Evolutionary conservation across 495 filamentous ascomycete genomes (phyloP).

Genomic region (Neurospora tetraspora): DNA sequence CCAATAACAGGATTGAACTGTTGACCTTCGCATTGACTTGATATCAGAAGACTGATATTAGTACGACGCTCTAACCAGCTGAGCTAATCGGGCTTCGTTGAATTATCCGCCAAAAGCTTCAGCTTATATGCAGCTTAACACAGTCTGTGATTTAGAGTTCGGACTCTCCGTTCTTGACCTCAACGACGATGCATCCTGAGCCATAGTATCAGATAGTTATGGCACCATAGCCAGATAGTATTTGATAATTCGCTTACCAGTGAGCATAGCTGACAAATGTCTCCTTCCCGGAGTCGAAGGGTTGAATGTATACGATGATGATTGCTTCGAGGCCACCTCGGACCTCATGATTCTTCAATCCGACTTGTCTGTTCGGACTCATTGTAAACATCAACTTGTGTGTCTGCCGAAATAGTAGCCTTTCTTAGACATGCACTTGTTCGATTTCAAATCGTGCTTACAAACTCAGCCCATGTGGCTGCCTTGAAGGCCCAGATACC

Average conservation of each 20-base stretch:
- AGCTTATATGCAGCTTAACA: background rate
- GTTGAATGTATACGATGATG: background rate
- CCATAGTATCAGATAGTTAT: too few relatives aligned
- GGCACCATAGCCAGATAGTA: background rate
- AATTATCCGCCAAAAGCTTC: fast-evolving
- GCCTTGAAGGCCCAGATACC: background rate
- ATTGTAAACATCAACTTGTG: background rate
- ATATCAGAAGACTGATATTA: background rate
- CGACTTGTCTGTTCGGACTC: background rate
- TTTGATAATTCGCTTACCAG: background rate
- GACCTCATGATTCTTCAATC: background rate
- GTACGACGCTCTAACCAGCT: background rate
- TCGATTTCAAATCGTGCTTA: background rate
- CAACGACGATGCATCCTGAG: background rate
- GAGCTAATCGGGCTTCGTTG: background rate
- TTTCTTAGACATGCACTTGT: background rate
- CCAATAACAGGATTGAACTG: background rate
- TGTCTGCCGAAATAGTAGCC: background rate
- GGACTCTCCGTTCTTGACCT: background rate
- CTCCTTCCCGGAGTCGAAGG: background rate
- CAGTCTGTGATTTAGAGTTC: background rate
- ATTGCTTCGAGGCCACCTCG: background rate
- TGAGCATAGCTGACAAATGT: background rate
- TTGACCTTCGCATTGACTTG: background rate
- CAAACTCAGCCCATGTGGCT: background rate